Percentiles rank a stretch among this genome's conserved stretches.
These are phyloP conservation scores for Voacanga thouarsii DNA, from an alignment of 257 asterid species.

Conservation along the genomic window DNA sequence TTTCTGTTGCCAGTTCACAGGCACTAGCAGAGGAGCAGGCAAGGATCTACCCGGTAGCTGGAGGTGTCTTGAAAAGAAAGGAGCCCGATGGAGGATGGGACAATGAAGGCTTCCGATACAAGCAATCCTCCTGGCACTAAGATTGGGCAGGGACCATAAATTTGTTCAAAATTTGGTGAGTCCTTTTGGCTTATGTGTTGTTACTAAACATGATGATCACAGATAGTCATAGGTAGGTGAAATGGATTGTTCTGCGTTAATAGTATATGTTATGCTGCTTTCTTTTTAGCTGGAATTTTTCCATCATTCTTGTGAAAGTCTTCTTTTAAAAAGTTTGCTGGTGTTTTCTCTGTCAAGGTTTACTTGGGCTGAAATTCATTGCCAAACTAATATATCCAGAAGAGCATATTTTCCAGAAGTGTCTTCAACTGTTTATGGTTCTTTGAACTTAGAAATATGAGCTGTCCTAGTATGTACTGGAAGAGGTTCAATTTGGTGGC, in stretches of 20 bases:
- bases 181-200: not conserved
- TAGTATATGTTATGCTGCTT: not conserved
- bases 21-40: constrained; percentile 62
- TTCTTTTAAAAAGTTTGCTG: not conserved
- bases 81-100: constrained; percentile 88
- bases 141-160: not conserved
- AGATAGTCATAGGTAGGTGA: not conserved
- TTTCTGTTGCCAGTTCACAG: constrained; percentile 57
- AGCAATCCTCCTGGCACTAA: constrained; percentile 69
- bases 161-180: constrained; percentile 11
- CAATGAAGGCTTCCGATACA: constrained; percentile 57
- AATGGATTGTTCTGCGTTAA: not conserved
- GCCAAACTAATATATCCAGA: not conserved
- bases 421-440: not conserved
- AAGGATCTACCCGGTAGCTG: constrained; percentile 45
- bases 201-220: not conserved
- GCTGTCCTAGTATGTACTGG: not conserved
- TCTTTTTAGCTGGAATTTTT: not conserved
- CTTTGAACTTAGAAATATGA: too few relatives aligned
- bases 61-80: constrained; percentile 60
- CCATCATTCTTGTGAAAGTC: not conserved
- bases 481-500: not conserved
- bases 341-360: not conserved
- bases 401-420: not conserved
- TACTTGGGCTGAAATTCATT: not conserved